phyloP scores from a whole-genome alignment of 2,329 filamentous ascomycete genomes.

The Thelonectria rubi region DNA sequence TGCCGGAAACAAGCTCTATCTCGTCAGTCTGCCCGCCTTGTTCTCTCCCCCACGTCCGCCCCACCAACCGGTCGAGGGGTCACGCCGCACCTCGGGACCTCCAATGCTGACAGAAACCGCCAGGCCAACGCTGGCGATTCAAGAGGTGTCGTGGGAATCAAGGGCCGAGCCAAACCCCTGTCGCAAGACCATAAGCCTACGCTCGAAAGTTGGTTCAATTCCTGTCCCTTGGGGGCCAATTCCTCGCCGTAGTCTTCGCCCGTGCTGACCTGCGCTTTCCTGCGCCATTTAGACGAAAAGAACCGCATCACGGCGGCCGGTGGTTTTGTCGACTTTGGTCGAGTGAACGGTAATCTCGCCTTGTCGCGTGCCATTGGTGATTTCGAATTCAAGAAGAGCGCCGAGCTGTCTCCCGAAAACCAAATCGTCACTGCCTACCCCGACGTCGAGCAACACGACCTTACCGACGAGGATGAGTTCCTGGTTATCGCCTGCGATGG shows the following conservation, averaged over 20 bases:
- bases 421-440: constrained; percentile 98
- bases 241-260: not conserved
- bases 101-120: constrained; percentile 31
- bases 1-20: constrained; percentile 90
- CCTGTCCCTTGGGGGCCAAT: not conserved
- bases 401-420: constrained; percentile 94
- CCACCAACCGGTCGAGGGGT: constrained; percentile 29
- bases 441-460: constrained; percentile 90
- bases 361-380: constrained; percentile 97
- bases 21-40: constrained; percentile 70
- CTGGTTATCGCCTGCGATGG: constrained; percentile 92
- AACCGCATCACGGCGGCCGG: constrained; percentile 94
- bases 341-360: constrained; percentile 97
- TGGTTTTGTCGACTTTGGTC: constrained; percentile 97
- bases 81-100: constrained; percentile 11
- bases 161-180: constrained; percentile 94
- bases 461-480: constrained; percentile 95
- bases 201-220: constrained; percentile 80
- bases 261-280: constrained; percentile 27
- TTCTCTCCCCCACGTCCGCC: constrained; percentile 28
- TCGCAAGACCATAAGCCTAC: constrained; percentile 99
- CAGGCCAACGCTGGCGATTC: constrained; percentile 98
- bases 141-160: constrained; percentile 92
- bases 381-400: constrained; percentile 99
- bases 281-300: constrained; percentile 76